A percentile compares a stretch with the other conserved stretches of the same genome.
These are phyloP conservation scores for Cladosporium sp. DNA, from an alignment of 2,329 filamentous ascomycete genomes.

Conservation along the genomic window DNA sequence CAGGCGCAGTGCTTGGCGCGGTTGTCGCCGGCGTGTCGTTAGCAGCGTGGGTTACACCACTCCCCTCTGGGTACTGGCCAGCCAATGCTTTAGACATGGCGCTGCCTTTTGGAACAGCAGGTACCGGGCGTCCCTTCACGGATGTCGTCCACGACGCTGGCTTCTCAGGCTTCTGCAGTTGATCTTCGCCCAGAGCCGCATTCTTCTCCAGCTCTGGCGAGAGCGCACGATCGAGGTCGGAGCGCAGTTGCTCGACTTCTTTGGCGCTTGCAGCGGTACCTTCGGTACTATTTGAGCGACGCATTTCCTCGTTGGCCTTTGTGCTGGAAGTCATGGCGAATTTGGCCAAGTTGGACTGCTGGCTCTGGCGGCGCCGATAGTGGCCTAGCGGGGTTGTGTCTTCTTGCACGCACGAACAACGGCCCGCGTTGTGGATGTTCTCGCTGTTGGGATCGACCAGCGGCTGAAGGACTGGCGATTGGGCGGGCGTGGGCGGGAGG, in stretches of 20 bases:
- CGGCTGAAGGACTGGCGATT: constrained; percentile 12
- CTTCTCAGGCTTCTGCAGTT: constrained; percentile 1
- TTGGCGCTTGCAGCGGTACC: constrained; percentile 23
- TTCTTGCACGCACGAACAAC: constrained; percentile 32
- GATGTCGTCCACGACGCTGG: neutral
- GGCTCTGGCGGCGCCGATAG: constrained; percentile 36
- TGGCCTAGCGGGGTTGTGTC: constrained; percentile 33
- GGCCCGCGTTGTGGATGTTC: constrained; percentile 32
- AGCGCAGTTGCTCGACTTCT: constrained; percentile 33
- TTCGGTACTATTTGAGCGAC: constrained; percentile 23
- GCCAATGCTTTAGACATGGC: constrained; percentile 30
- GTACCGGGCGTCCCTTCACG: constrained; percentile 13
- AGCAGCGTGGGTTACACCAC: constrained; percentile 44
- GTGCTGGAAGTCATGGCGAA: constrained; percentile 33
- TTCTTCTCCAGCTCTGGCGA: constrained; percentile 22
- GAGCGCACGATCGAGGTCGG: constrained; percentile 34
- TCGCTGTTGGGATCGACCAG: constrained; percentile 12
- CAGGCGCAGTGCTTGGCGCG: constrained; percentile 51
- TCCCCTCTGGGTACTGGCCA: constrained; percentile 28
- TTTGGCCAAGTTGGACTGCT: constrained; percentile 34
- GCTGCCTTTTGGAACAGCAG: constrained; percentile 18
- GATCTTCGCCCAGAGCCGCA: neutral
- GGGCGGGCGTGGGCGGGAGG: constrained; percentile 11
- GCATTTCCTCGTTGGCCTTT: constrained; percentile 22
- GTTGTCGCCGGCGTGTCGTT: constrained; percentile 65